phyloP scores from a whole-genome alignment of 129 eudicot genomes.

The Chrysanthemum lavandulifolium region DNA sequence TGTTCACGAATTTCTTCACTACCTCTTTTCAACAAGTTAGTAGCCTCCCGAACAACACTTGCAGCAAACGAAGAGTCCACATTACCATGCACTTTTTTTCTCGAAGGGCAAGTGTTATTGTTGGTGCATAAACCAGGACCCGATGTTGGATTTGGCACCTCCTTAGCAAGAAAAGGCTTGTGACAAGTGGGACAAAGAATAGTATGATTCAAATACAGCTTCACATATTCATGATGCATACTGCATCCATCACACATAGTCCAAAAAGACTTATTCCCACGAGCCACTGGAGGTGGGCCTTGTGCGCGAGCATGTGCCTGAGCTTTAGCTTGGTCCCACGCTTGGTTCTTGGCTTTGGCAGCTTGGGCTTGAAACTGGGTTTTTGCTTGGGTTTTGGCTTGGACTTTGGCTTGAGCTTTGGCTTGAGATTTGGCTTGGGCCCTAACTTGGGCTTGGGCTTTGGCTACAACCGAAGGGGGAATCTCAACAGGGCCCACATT shows the following conservation, averaged over 20 bases:
- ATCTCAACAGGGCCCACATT: too few relatives aligned
- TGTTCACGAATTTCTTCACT: slow-evolving; percentile 29
- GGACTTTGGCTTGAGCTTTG: too few relatives aligned
- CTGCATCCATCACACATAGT: slow-evolving; percentile 62
- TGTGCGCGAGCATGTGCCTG: too few relatives aligned
- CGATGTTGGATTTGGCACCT: slow-evolving; percentile 52
- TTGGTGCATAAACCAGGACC: not conserved
- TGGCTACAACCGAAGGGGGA: too few relatives aligned
- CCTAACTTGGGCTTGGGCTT: too few relatives aligned
- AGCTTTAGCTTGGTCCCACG: too few relatives aligned
- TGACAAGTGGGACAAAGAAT: slow-evolving; percentile 62
- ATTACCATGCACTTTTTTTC: slow-evolving; percentile 29
- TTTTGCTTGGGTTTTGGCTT: too few relatives aligned
- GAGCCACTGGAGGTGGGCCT: not conserved
- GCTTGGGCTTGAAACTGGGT: too few relatives aligned
- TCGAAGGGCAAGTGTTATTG: not conserved
- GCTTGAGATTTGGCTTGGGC: too few relatives aligned
- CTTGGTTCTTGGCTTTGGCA: too few relatives aligned
- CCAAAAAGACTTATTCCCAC: slow-evolving; percentile 60
- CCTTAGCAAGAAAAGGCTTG: slow-evolving; percentile 53
- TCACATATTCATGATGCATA: slow-evolving; percentile 66
- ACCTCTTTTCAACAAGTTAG: slow-evolving; percentile 44
- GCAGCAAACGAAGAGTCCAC: too few relatives aligned
- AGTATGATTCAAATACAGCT: slow-evolving; percentile 48
- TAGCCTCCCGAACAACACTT: slow-evolving; percentile 12